phyloP scores from a whole-genome alignment of 257 asterid genomes.

The Ophiorrhiza pumila region DNA sequence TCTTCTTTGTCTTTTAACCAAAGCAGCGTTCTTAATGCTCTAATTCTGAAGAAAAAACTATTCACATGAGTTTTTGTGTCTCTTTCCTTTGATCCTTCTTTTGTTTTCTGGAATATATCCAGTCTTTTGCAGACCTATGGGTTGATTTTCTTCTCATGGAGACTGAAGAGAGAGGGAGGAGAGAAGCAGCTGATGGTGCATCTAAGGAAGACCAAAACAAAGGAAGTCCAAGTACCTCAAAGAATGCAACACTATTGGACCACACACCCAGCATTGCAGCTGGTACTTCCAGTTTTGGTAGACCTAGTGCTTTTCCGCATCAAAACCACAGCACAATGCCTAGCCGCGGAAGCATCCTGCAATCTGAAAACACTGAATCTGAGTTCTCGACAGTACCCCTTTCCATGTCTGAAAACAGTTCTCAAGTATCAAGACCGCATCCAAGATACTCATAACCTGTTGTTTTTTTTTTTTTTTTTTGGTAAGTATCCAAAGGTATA shows the following conservation, averaged over 20 bases:
- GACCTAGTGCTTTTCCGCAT: conserved; percentile 34
- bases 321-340: conserved; percentile 39
- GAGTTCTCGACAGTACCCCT: conserved; percentile 94
- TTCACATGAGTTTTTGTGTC: neutral
- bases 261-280: conserved; percentile 23
- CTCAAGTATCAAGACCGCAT: conserved; percentile 42
- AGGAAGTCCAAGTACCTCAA: conserved; percentile 24
- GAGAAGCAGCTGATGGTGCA: conserved; percentile 40
- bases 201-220: conserved; percentile 36
- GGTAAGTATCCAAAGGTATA: conserved; percentile 33
- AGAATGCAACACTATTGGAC: conserved; percentile 30
- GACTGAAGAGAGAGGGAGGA: conserved; percentile 71
- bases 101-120: conserved; percentile 23
- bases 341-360: conserved; percentile 35
- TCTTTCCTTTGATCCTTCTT: neutral
- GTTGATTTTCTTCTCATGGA: conserved; percentile 96
- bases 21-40: neutral
- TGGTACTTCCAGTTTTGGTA: conserved; percentile 21
- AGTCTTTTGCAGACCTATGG: conserved; percentile 97
- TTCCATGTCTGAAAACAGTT: conserved; percentile 54
- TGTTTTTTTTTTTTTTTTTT: conserved; percentile 8
- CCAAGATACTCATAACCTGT: conserved; percentile 47
- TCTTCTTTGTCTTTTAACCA: neutral
- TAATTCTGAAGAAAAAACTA: neutral
- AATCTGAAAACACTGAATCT: conserved; percentile 50